phyloP scores from a whole-genome alignment of 441 rosid species.

The Codiaeum variegatum region DNA sequence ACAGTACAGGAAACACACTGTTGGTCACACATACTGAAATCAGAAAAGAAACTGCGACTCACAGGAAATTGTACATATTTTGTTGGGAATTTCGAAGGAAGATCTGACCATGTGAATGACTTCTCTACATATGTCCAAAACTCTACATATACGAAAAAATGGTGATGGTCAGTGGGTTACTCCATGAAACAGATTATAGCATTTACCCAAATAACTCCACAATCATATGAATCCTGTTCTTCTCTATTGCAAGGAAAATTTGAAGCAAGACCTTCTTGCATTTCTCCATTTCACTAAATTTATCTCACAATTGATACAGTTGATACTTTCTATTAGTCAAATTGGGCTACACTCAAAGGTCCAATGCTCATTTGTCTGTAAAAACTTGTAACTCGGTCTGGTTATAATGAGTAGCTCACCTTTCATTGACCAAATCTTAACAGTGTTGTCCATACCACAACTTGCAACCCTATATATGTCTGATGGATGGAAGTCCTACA shows the following conservation, averaged over 20 bases:
- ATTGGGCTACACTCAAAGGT: not conserved
- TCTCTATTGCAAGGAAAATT: not conserved
- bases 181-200: not conserved
- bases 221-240: not conserved
- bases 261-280: not conserved
- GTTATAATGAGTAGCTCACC: constrained; percentile 36
- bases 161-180: not conserved
- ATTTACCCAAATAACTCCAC: not conserved
- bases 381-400: not conserved
- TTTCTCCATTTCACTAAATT: not conserved
- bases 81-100: constrained; percentile 90
- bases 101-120: constrained; percentile 93
- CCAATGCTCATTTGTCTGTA: not conserved
- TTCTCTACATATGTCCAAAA: constrained; percentile 95
- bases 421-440: constrained; percentile 98
- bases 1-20: constrained; percentile 2
- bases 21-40: not conserved
- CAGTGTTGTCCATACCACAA: constrained; percentile 96
- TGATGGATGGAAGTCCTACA: constrained; percentile 90
- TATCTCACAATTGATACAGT: not conserved
- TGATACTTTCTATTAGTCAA: not conserved
- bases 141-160: constrained; percentile 41
- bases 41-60: constrained; percentile 29
- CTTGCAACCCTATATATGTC: constrained; percentile 79
- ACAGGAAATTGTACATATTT: constrained; percentile 96